Evolutionary conservation across 2,329 filamentous ascomycete genomes (phyloP).

Genomic region (Bisporella sp.): DNA sequence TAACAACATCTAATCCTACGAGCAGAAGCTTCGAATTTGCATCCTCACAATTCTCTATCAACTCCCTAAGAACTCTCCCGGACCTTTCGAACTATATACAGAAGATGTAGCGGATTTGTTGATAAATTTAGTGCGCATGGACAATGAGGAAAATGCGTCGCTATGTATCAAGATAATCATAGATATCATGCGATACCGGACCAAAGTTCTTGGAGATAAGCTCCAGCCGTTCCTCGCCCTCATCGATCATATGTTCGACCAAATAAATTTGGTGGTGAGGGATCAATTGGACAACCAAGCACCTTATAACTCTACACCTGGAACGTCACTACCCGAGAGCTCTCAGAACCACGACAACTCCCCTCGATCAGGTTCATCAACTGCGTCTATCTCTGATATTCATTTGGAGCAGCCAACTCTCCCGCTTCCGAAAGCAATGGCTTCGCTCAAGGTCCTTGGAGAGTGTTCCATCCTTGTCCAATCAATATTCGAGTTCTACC

Average conservation of each 20-base stretch:
- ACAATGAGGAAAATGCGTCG: slow-evolving; percentile 99
- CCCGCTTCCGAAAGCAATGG: slow-evolving; percentile 77
- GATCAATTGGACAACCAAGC: slow-evolving; percentile 84
- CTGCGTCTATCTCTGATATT: slow-evolving; percentile 73
- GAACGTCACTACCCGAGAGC: slow-evolving; percentile 58
- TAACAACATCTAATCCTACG: slow-evolving; percentile 1
- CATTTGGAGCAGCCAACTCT: slow-evolving; percentile 70
- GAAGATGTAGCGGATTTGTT: slow-evolving; percentile 83
- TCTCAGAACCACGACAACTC: slow-evolving; percentile 69
- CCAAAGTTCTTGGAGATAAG: slow-evolving; percentile 70
- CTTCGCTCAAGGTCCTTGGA: slow-evolving; percentile 96
- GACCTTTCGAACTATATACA: slow-evolving; percentile 83
- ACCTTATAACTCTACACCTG: slow-evolving; percentile 43
- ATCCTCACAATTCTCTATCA: slow-evolving; percentile 92
- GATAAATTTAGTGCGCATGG: slow-evolving; percentile 77
- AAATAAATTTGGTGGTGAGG: slow-evolving; percentile 69
- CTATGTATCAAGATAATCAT: slow-evolving; percentile 97
- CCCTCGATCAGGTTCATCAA: slow-evolving; percentile 81
- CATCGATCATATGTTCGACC: slow-evolving; percentile 92
- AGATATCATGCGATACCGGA: slow-evolving; percentile 89
- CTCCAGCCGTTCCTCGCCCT: slow-evolving; percentile 86
- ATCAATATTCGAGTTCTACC: slow-evolving; percentile 92
- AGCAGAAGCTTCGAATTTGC: slow-evolving; percentile 80
- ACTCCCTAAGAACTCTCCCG: slow-evolving; percentile 64
- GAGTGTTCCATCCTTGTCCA: slow-evolving; percentile 99